phyloP scores from a whole-genome alignment of 2,329 filamentous ascomycete species.

The Talaromyces sp. region DNA sequence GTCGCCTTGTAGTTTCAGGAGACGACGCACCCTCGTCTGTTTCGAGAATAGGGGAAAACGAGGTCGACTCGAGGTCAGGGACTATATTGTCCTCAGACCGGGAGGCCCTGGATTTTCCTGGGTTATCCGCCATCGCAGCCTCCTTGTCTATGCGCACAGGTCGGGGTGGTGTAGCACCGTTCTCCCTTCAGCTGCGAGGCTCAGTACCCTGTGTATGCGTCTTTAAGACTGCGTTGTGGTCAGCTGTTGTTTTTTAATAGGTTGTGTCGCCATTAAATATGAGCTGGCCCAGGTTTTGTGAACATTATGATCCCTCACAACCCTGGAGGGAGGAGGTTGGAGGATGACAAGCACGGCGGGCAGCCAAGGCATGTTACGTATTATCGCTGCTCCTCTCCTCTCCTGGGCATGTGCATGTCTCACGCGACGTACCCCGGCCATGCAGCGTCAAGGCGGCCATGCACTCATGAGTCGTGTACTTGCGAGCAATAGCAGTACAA shows the following conservation, averaged over 20 bases:
- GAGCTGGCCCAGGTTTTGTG: background rate
- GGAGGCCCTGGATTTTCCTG: slow-evolving; percentile 9
- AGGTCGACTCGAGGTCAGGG: slow-evolving; percentile 3
- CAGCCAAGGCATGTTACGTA: background rate
- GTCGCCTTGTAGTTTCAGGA: slow-evolving; percentile 4
- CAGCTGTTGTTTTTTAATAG: background rate
- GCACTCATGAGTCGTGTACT: background rate
- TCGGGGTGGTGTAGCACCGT: background rate
- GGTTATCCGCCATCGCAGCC: slow-evolving; percentile 16
- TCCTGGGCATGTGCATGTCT: slow-evolving; percentile 3
- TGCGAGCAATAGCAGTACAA: background rate
- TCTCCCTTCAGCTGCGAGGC: background rate
- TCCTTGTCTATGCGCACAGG: background rate
- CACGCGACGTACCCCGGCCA: slow-evolving; percentile 1
- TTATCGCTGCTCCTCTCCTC: background rate
- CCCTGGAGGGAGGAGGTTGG: background rate
- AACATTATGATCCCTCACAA: background rate
- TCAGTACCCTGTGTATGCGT: background rate
- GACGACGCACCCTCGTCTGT: slow-evolving; percentile 9
- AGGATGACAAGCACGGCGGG: background rate
- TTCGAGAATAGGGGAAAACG: slow-evolving; percentile 8
- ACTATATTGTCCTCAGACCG: slow-evolving; percentile 4
- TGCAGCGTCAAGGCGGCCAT: background rate
- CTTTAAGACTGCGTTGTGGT: background rate
- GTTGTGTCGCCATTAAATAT: background rate